A percentile compares a stretch with the other conserved stretches of the same genome.
Conservation (phyloP, 2,329 filamentous ascomycete genomes). For the Xylariaceae sp. region DNA sequence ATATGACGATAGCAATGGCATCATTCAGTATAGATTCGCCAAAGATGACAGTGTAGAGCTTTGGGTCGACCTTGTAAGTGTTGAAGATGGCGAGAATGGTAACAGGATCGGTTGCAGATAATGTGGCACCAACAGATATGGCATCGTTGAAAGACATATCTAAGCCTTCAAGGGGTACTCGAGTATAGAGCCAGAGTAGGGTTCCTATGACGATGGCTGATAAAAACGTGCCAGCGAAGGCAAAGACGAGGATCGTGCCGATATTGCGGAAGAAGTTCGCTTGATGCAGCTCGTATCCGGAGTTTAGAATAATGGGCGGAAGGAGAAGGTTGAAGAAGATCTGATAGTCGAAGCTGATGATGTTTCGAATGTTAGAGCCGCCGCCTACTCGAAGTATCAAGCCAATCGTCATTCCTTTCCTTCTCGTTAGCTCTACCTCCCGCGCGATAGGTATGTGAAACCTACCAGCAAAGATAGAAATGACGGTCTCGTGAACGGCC, state of each 20-base stretch:
- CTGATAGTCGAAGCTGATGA: constrained; percentile 96
- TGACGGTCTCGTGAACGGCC: constrained; percentile 94
- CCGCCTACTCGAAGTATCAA: constrained; percentile 79
- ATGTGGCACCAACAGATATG: constrained; percentile 90
- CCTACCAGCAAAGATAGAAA: constrained; percentile 92
- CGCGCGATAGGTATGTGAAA: constrained; percentile 4
- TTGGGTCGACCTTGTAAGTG: constrained; percentile 97
- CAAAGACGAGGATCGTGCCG: constrained; percentile 94
- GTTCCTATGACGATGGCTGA: constrained; percentile 91
- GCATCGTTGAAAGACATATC: constrained; percentile 91
- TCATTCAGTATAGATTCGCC: constrained; percentile 98
- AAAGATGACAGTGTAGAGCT: constrained; percentile 97
- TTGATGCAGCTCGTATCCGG: constrained; percentile 95
- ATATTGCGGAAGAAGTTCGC: constrained; percentile 99
- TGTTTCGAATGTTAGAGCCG: constrained; percentile 78
- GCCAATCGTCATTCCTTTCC: constrained; percentile 86
- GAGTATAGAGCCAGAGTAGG: constrained; percentile 84
- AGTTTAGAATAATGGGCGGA: constrained; percentile 96
- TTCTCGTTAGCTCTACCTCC: constrained; percentile 8
- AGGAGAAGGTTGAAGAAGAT: constrained; percentile 99
- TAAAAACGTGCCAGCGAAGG: constrained; percentile 94
- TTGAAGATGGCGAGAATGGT: constrained; percentile 99
- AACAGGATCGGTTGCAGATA: constrained; percentile 95
- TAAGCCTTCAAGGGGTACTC: constrained; percentile 79
- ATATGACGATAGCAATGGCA: constrained; percentile 96